These are phyloP conservation scores for Lumnitzera littorea DNA, from an alignment of 345 rosid species.

Conservation along the genomic window DNA sequence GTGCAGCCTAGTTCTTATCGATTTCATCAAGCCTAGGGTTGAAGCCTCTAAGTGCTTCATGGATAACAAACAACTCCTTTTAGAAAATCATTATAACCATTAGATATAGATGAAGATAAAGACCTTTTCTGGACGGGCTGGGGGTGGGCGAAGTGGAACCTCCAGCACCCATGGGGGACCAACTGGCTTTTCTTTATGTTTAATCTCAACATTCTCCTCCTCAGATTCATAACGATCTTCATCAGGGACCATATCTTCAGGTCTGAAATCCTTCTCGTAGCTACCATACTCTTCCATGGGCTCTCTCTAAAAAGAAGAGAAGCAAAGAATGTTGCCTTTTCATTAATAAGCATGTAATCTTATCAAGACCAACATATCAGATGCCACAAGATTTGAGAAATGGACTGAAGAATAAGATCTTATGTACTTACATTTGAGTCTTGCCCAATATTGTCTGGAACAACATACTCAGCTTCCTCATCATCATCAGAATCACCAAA, in stretches of 20 bases:
- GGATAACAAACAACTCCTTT: too few species aligned
- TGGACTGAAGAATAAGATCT: constrained; percentile 3
- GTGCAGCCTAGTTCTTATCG: too few species aligned
- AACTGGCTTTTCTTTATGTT: constrained; percentile 74
- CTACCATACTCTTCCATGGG: constrained; percentile 78
- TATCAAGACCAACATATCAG: too few species aligned
- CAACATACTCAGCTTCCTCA: constrained; percentile 60
- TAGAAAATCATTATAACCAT: too few species aligned
- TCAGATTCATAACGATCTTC: constrained; percentile 84
- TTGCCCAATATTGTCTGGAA: constrained; percentile 56
- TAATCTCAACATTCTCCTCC: constrained; percentile 69
- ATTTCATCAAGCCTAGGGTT: too few species aligned
- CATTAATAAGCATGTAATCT: constrained; percentile 4
- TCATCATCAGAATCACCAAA: constrained; percentile 98
- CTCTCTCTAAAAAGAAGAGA: constrained; percentile 45
- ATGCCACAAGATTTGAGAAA: too few species aligned
- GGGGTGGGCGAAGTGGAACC: constrained; percentile 75
- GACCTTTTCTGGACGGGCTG: constrained; percentile 78
- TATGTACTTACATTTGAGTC: constrained; percentile 52
- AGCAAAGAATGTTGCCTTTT: constrained; percentile 8
- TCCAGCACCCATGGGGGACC: constrained; percentile 91
- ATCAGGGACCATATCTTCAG: constrained; percentile 69
- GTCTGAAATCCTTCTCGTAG: constrained; percentile 59
- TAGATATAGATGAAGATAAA: not conserved
- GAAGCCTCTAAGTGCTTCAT: too few species aligned